phyloP scores from a whole-genome alignment of 2,329 filamentous ascomycete genomes.

The Fusarium neocosmosporiellum region DNA sequence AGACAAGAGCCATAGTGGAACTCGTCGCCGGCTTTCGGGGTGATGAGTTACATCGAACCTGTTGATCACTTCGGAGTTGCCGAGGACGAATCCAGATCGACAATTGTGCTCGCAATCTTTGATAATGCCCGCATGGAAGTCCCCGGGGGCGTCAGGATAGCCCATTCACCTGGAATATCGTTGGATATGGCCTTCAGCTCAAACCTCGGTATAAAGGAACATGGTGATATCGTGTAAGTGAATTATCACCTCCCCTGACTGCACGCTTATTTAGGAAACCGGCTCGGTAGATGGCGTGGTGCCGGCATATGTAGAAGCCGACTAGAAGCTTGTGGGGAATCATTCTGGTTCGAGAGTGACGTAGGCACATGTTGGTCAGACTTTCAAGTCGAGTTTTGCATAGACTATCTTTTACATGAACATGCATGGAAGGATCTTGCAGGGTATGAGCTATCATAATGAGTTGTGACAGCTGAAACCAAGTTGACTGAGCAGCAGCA shows the following conservation, averaged over 20 bases:
- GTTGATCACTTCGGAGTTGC: constrained; percentile 61
- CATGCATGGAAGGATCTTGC: neutral
- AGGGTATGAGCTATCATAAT: neutral
- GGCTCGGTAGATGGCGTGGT: neutral
- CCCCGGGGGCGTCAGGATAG: constrained; percentile 58
- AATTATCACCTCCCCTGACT: neutral
- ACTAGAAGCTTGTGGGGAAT: constrained; percentile 7
- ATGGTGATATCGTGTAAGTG: neutral
- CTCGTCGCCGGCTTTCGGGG: constrained; percentile 62
- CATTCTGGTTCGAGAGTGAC: neutral
- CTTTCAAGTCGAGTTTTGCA: neutral
- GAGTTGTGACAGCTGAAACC: neutral
- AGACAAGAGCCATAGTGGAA: constrained; percentile 49
- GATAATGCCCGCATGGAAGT: constrained; percentile 56
- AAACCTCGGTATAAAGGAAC: neutral
- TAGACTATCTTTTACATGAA: neutral
- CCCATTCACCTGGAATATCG: constrained; percentile 45
- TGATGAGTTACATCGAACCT: constrained; percentile 67
- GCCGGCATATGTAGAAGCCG: constrained; percentile 4
- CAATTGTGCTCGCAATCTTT: constrained; percentile 68
- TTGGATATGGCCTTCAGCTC: too few relatives aligned
- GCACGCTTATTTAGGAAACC: constrained; percentile 14
- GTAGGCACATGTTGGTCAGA: neutral
- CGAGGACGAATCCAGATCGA: constrained; percentile 64
- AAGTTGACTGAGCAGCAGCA: too few relatives aligned